Conservation (phyloP, 192 early-diverging fungal species). For the Backusella parvicylindrica region DNA sequence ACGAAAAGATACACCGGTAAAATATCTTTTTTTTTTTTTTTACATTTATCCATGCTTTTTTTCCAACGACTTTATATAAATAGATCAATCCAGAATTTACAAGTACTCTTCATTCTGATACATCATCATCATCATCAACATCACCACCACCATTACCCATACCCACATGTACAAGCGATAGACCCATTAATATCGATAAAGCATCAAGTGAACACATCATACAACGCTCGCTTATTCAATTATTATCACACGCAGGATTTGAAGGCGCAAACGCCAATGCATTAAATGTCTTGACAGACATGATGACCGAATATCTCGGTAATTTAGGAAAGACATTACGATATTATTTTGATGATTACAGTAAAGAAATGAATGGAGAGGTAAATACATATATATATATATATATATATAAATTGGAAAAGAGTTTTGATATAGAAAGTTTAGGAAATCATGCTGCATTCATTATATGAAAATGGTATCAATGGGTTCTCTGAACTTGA, state of each 20-base stretch:
- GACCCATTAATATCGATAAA: constrained; percentile 40
- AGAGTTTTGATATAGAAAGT: not conserved
- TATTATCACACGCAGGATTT: constrained; percentile 88
- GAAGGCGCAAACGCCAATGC: constrained; percentile 69
- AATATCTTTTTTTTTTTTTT: no score
- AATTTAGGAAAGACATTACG: constrained; percentile 84
- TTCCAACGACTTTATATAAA: no score
- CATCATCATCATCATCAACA: no score
- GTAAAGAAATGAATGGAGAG: constrained; percentile 68
- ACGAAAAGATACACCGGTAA: constrained; percentile 37
- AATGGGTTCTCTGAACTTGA: constrained; percentile 64
- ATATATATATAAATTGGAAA: no score
- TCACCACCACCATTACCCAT: not conserved
- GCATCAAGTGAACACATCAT: constrained; percentile 55
- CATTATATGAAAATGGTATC: constrained; percentile 83
- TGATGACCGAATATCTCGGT: constrained; percentile 73
- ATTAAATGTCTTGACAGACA: constrained; percentile 70
- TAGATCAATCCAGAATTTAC: not conserved
- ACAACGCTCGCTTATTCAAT: constrained; percentile 55
- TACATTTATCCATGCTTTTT: no score
- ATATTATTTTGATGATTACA: constrained; percentile 73
- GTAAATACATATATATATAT: constrained; percentile 35
- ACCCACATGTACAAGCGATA: not conserved
- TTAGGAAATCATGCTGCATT: constrained; percentile 74
- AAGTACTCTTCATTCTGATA: not conserved